phyloP scores from a whole-genome alignment of 345 rosid species.

The Linum trigynum region DNA sequence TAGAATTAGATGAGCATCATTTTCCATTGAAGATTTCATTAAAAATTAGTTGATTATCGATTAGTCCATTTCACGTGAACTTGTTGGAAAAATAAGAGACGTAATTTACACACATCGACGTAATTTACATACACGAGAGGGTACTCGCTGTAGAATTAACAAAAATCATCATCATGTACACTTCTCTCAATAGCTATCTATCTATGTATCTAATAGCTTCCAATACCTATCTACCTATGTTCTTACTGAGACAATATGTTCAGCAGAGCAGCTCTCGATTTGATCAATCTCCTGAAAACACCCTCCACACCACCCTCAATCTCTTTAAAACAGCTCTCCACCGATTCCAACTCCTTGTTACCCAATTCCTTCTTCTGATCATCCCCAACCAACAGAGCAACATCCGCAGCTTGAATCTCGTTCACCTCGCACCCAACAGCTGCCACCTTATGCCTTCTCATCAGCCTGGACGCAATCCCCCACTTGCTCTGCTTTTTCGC shows the following conservation, averaged over 20 bases:
- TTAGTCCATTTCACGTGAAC: no score
- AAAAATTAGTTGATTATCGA: no score
- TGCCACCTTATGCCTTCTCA: slow-evolving; percentile 25
- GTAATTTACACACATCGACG: no score
- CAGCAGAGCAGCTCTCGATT: slow-evolving; percentile 53
- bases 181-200: no score
- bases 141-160: no score
- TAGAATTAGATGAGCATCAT: no score
- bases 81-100: no score
- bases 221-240: no score
- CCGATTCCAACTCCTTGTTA: slow-evolving; percentile 31
- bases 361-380: slow-evolving; percentile 20
- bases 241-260: slow-evolving; percentile 53
- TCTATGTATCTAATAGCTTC: no score
- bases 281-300: slow-evolving; percentile 46
- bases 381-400: slow-evolving; percentile 10
- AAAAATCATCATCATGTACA: no score
- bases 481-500: slow-evolving; percentile 33
- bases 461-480: slow-evolving; percentile 41
- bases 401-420: slow-evolving; percentile 38
- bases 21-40: no score
- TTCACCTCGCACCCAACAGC: slow-evolving; percentile 33
- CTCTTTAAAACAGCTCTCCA: slow-evolving; percentile 35
- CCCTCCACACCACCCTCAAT: slow-evolving; percentile 48
- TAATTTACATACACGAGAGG: no score